Evolutionary conservation across 1,284 basidiomycete species (phyloP).

Genomic region (Ustilago vetiveriae): DNA sequence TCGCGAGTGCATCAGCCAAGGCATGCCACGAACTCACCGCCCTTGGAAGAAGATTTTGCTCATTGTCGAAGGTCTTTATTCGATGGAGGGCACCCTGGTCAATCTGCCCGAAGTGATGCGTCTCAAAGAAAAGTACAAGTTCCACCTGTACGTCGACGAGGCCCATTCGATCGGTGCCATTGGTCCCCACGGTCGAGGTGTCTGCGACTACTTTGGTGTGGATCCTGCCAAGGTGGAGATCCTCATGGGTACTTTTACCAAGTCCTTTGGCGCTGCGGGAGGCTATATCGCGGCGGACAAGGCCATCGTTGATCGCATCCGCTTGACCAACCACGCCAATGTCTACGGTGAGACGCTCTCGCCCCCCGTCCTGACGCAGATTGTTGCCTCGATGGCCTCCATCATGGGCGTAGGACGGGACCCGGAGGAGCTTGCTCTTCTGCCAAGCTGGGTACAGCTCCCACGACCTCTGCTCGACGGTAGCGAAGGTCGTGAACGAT

Average conservation of each 20-base stretch:
- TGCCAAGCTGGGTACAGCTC: constrained; percentile 61
- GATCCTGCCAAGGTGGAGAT: constrained; percentile 85
- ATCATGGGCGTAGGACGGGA: constrained; percentile 80
- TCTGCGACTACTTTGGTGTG: constrained; percentile 92
- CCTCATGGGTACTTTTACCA: constrained; percentile 99
- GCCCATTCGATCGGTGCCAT: constrained; percentile 97
- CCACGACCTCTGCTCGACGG: constrained; percentile 57
- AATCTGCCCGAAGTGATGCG: constrained; percentile 85
- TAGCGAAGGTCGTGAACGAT: constrained; percentile 79
- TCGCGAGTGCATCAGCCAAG: constrained; percentile 92
- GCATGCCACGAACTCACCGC: constrained; percentile 93
- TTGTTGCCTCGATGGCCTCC: constrained; percentile 89
- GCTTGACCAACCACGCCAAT: constrained; percentile 83
- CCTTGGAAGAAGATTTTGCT: constrained; percentile 99
- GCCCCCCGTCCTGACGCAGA: constrained; percentile 89
- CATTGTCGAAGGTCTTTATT: constrained; percentile 94
- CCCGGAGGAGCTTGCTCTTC: constrained; percentile 55
- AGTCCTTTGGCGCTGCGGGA: constrained; percentile 96
- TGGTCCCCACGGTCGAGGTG: constrained; percentile 90
- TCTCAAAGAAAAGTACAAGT: constrained; percentile 97
- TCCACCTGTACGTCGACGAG: constrained; percentile 95
- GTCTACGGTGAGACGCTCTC: constrained; percentile 90
- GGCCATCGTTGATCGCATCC: constrained; percentile 80
- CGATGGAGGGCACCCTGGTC: constrained; percentile 95
- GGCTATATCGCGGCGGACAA: constrained; percentile 92